Evolutionary conservation across 2,329 filamentous ascomycete species (phyloP), one percentile per base, ranked within the genome.

Genomic region (Shiraia bambusicola): DNA sequence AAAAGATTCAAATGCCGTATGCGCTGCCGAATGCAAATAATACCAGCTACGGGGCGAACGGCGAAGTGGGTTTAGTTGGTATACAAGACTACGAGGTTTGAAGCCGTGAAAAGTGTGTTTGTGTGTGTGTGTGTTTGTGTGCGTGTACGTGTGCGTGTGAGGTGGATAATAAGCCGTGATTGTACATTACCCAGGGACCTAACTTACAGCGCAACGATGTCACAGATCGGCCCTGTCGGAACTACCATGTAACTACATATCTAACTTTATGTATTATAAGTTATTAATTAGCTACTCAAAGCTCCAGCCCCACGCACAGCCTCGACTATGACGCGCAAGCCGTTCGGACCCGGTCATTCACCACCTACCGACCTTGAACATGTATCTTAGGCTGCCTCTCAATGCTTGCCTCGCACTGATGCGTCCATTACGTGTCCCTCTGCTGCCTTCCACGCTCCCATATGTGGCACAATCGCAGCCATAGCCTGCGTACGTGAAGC

Each of bases 261-360:
- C 19, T 22, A 22, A 22, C 19, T n/a, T n/a, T n/a, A n/a, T n/a
- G n/a, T n/a, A n/a, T n/a, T n/a, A n/a, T n/a, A n/a, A n/a, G n/a
- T n/a, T n/a, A n/a, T n/a, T n/a, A n/a, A n/a, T n/a, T n/a, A n/a
- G n/a, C n/a, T n/a, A n/a, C n/a, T 8, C 19, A 22, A 25, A 40
- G 40, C 47, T 44, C 46, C 45, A 48, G 53, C 52, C 54, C 54
- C 57, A 52, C 35, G 28, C 50, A 49, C 47, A 41, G 42, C 42
- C 38, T 37, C 42, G 11, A 26, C 22, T 40, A 34, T 27, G 45
- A 55, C 52, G 47, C 52, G 52, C 52, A 55, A 55, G 37, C 45
- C 29, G 34, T 31, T 33, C 34, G 43, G 33, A 43, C 50, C 25
- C 17, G 40, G 32, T 42, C 31, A 35, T 13, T 27, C 29, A 37